phyloP scores from a whole-genome alignment of 331 rosid species.

The Erythrophleum ivorense region DNA sequence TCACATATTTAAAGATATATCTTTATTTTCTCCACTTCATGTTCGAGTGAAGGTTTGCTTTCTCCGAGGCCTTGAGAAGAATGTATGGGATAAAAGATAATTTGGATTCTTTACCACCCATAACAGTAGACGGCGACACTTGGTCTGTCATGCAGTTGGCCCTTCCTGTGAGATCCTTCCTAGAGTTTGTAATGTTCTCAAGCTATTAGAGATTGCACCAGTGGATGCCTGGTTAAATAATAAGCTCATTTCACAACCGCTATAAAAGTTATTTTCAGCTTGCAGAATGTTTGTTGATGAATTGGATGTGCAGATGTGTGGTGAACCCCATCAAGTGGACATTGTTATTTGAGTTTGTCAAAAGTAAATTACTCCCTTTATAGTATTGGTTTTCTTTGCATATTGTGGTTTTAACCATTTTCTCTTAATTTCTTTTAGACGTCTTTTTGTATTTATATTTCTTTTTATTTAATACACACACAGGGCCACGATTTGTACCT shows the following conservation, averaged over 20 bases:
- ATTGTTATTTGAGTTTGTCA: conserved; percentile 76
- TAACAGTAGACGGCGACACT: conserved; percentile 80
- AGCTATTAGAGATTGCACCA: conserved; percentile 55
- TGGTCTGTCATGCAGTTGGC: conserved; percentile 97
- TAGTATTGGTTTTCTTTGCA: conserved; percentile 1
- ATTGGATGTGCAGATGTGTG: conserved; percentile 79
- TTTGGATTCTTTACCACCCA: conserved; percentile 70
- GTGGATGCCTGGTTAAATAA: conserved; percentile 29
- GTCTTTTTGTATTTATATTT: too few relatives aligned
- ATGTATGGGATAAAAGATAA: conserved; percentile 77
- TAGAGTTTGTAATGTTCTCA: conserved; percentile 96
- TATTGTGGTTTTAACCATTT: conserved; percentile 24
- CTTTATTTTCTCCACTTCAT: conserved; percentile 38
- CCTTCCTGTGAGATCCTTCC: conserved; percentile 88
- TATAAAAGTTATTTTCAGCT: neutral
- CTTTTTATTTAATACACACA: too few relatives aligned
- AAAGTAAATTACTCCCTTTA: conserved; percentile 58
- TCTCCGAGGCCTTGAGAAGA: conserved; percentile 75
- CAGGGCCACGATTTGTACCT: neutral
- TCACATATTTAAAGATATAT: conserved; percentile 14
- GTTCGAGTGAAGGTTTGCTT: conserved; percentile 64
- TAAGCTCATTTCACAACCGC: conserved; percentile 12
- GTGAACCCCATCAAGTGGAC: conserved; percentile 78
- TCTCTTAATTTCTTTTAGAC: neutral
- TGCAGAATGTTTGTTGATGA: conserved; percentile 94